Evolutionary conservation across 1,284 basidiomycete genomes (phyloP).

Genomic region (Rhodotorula sp.): DNA sequence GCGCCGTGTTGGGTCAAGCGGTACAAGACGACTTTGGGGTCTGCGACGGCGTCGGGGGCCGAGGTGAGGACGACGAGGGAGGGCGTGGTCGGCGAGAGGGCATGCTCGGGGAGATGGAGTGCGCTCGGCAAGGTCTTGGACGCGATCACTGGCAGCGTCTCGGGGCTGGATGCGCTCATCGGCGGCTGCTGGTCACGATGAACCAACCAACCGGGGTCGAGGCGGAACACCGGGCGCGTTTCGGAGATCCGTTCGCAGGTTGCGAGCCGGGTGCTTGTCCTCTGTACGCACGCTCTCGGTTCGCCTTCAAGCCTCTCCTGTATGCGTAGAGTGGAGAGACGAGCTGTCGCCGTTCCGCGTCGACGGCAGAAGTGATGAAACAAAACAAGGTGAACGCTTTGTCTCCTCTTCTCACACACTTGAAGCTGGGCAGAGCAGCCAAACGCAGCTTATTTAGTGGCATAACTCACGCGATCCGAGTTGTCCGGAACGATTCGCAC

Average conservation of each 20-base stretch:
- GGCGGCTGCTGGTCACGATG: neutral
- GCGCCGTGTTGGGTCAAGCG: neutral
- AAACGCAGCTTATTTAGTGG: no score
- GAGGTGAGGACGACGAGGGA: conserved; percentile 19
- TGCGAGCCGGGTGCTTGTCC: neutral
- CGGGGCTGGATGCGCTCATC: neutral
- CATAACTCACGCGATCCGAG: no score
- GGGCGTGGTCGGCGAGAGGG: conserved; percentile 19
- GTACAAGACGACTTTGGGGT: conserved; percentile 19
- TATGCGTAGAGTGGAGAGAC: no score
- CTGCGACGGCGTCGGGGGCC: neutral
- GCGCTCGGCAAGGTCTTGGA: conserved; percentile 16
- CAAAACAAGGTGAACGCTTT: no score
- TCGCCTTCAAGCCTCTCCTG: no score
- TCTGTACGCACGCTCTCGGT: neutral
- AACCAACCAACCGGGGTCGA: neutral
- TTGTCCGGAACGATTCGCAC: no score
- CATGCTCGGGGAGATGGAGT: neutral
- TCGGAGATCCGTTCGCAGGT: neutral
- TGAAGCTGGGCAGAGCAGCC: no score
- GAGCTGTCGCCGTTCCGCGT: no score
- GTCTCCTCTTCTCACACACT: no score
- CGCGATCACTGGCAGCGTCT: neutral
- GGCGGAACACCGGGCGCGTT: neutral
- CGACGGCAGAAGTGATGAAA: no score